phyloP scores from a whole-genome alignment of 2,329 filamentous ascomycete genomes.

The Nectriaceae sp. region DNA sequence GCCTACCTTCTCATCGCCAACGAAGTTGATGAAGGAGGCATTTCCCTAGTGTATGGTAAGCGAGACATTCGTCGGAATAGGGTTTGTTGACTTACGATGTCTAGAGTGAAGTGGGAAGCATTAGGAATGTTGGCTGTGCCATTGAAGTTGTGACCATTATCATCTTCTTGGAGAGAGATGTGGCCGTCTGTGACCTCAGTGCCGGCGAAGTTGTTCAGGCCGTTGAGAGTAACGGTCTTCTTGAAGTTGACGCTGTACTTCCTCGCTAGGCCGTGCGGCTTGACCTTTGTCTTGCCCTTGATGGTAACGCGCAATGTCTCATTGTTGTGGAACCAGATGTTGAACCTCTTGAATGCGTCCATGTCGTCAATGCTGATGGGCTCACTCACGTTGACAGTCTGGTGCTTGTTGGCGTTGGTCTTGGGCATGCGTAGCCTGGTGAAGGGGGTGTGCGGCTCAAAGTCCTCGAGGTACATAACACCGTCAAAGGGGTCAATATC shows the following conservation, averaged over 20 bases:
- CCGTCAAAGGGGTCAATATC: conserved; percentile 52
- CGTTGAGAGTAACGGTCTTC: conserved; percentile 54
- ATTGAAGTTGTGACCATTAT: conserved; percentile 60
- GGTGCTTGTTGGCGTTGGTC: conserved; percentile 49
- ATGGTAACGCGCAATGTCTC: conserved; percentile 53
- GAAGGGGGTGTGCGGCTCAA: conserved; percentile 49
- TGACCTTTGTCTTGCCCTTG: conserved; percentile 52
- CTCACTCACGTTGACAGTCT: conserved; percentile 56
- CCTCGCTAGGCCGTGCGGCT: conserved; percentile 50
- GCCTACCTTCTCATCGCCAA: conserved; percentile 55
- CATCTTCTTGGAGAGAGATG: conserved; percentile 43
- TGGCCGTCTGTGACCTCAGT: conserved; percentile 52
- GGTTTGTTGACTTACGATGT: conserved; percentile 58
- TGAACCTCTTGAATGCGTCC: conserved; percentile 55
- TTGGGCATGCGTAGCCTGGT: conserved; percentile 53
- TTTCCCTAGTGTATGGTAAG: conserved; percentile 53
- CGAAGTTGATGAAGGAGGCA: conserved; percentile 60
- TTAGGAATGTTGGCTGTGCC: conserved; percentile 64
- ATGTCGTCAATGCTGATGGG: conserved; percentile 47
- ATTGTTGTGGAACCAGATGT: conserved; percentile 53
- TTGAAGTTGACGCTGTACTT: conserved; percentile 55
- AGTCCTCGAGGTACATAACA: conserved; percentile 56
- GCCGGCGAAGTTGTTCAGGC: conserved; percentile 58
- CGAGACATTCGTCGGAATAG: not conserved
- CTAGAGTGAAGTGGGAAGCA: conserved; percentile 62